These are phyloP conservation scores for Catunica adiposa DNA, from an alignment of 2,329 filamentous ascomycete species.

Conservation along the genomic window DNA sequence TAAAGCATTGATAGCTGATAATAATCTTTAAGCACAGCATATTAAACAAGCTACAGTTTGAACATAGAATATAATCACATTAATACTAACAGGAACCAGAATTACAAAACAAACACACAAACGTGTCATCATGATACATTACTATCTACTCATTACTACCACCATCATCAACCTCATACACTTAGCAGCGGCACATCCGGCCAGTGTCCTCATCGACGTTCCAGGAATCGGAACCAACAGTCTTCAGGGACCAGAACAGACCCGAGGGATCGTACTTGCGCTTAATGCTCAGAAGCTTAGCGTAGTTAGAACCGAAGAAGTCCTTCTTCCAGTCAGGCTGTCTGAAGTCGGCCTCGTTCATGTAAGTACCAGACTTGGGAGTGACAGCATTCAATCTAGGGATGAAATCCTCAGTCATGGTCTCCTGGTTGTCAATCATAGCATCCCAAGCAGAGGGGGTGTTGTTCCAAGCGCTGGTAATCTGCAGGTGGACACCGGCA, in stretches of 20 bases:
- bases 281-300: conserved; percentile 29
- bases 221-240: conserved; percentile 38
- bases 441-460: conserved; percentile 7
- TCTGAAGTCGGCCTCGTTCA: conserved; percentile 35
- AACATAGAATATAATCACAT: no score
- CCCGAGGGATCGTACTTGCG: conserved; percentile 29
- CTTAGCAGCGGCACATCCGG: conserved; percentile 23
- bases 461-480: conserved; percentile 8
- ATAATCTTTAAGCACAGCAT: no score
- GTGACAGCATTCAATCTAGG: conserved; percentile 24
- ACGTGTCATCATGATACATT: no score
- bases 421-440: conserved; percentile 8
- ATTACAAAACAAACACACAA: no score
- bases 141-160: no score
- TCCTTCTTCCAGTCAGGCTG: conserved; percentile 26
- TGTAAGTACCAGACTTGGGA: conserved; percentile 28
- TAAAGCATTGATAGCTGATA: no score
- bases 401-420: conserved; percentile 19
- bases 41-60: no score
- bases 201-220: conserved; percentile 22
- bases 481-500: conserved; percentile 7
- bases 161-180: background rate
- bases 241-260: conserved; percentile 31
- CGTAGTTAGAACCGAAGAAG: conserved; percentile 33
- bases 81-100: no score